Base-by-base conservation (phyloP, 495 filamentous ascomycete species). In the Penicillium paradoxum region DNA sequence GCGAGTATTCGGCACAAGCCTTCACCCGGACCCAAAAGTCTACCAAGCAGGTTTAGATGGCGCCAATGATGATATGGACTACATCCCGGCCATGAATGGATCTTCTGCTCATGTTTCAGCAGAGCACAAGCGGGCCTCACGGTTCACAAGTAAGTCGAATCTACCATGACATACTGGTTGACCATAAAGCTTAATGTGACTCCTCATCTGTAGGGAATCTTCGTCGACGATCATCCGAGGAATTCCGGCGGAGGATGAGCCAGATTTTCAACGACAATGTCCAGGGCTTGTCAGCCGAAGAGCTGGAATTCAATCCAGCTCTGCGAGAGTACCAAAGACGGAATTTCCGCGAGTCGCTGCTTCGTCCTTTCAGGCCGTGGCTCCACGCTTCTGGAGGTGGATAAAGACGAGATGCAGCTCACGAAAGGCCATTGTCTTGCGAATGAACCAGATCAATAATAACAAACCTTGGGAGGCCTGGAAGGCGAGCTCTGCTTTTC, bases 261-360 rank as follows among this genome's bases (percentile, higher is more conserved):
- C 58, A 58, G 37, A 64, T 74, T 6, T 68, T 74, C 55, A 70
- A 72, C 47, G 69, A 74, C 14, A 68, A 58, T 42, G 56, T 71
- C 27, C 65, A 57, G 44, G 60, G 49, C 10, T n/a, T 42, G 17
- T 56, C 67, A 7, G 13, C 38, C 0, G 69, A 71, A 14, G 52
- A 51, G 25, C 61, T 67, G 40, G 63, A 70, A 41, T 55, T 68
- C 24, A 56, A 59, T n/a, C 49, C 63, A 0, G 47, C 45, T 4
- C 21, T 57, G 21, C 57, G 24, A 9, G 41, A 51, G 25, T 22
- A 40, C 17, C 37, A 56, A 32, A 43, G 43, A 38, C 47, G 39
- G 7, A 50, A 39, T 39, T 27, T 56, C 39, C 47, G 65, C 54
- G 42, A 49, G 29, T 63, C 60, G 14, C 39, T 63, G 21, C 46